Evolutionary conservation across 1,284 basidiomycete genomes (phyloP).

Genomic region (Ustilago tritici): DNA sequence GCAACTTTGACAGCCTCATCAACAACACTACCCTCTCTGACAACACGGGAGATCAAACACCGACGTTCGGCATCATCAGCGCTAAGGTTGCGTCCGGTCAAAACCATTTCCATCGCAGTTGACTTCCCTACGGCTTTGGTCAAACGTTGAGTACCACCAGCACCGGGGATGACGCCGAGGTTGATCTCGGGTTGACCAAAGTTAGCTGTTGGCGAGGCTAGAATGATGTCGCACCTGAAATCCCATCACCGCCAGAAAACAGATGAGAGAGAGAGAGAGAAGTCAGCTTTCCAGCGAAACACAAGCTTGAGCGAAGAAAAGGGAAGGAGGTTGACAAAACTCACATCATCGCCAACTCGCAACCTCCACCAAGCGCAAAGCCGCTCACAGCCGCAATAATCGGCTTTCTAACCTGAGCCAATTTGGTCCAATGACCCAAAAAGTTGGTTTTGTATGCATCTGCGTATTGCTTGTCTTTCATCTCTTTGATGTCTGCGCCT

Average conservation of each 20-base stretch:
- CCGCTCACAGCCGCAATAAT: conserved; percentile 96
- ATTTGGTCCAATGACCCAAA: conserved; percentile 85
- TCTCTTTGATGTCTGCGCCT: conserved; percentile 91
- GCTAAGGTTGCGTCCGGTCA: conserved; percentile 80
- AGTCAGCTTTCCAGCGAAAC: neutral
- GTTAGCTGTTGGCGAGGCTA: conserved; percentile 90
- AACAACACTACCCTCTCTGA: conserved; percentile 78
- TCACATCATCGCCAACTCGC: conserved; percentile 92
- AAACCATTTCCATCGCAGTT: conserved; percentile 92
- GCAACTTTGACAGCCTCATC: conserved; percentile 89
- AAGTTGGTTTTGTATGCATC: conserved; percentile 91
- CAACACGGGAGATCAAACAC: conserved; percentile 86
- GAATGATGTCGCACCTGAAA: conserved; percentile 85
- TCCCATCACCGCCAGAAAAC: neutral
- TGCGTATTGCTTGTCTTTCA: conserved; percentile 87
- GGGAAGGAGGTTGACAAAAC: conserved; percentile 5
- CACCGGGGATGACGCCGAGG: conserved; percentile 94
- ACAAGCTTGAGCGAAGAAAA: neutral
- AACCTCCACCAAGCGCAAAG: conserved; percentile 95
- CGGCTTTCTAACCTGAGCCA: conserved; percentile 85
- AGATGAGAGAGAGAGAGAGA: neutral
- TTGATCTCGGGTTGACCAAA: conserved; percentile 99
- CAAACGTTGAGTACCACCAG: conserved; percentile 84
- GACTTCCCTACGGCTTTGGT: conserved; percentile 90
- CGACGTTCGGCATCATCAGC: conserved; percentile 87